phyloP scores from a whole-genome alignment of 1,139 yeast genomes.

The Candida pseudocylindracea region DNA sequence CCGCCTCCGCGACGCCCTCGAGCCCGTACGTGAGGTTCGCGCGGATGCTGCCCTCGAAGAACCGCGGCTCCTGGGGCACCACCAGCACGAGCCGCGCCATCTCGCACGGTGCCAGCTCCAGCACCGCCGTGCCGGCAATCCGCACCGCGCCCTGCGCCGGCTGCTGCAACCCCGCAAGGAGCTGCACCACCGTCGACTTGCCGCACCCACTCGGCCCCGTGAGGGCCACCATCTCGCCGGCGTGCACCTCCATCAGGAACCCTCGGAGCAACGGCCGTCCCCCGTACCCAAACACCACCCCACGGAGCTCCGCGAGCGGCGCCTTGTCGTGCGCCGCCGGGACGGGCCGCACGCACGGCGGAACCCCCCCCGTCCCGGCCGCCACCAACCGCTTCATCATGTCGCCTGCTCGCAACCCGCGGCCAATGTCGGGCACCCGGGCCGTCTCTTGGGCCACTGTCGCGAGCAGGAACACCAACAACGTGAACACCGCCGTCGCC shows the following conservation, averaged over 20 bases:
- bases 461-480: too few relatives aligned
- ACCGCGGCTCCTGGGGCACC: conserved; percentile 87
- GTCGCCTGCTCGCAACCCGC: too few relatives aligned
- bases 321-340: too few relatives aligned
- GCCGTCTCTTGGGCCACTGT: too few relatives aligned
- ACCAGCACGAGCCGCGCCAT: conserved; percentile 60
- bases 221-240: conserved; percentile 79
- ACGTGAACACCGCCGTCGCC: too few relatives aligned
- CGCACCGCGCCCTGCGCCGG: conserved; percentile 43
- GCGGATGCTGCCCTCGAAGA: conserved; percentile 73
- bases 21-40: conserved; percentile 73
- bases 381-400: too few relatives aligned
- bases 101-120: conserved; percentile 47
- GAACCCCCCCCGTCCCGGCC: too few relatives aligned
- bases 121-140: conserved; percentile 50
- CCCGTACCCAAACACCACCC: too few relatives aligned
- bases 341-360: too few relatives aligned
- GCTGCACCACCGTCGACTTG: conserved; percentile 71
- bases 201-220: conserved; percentile 97
- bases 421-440: too few relatives aligned
- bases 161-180: conserved; percentile 63
- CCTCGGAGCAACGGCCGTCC: background rate
- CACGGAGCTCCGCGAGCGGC: too few relatives aligned
- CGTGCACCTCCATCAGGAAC: conserved; percentile 40
- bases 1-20: conserved; percentile 32